Evolutionary conservation across 257 asterid genomes (phyloP), one percentile per base, ranked within the genome.

Genomic region (Lycium ferocissimum): DNA sequence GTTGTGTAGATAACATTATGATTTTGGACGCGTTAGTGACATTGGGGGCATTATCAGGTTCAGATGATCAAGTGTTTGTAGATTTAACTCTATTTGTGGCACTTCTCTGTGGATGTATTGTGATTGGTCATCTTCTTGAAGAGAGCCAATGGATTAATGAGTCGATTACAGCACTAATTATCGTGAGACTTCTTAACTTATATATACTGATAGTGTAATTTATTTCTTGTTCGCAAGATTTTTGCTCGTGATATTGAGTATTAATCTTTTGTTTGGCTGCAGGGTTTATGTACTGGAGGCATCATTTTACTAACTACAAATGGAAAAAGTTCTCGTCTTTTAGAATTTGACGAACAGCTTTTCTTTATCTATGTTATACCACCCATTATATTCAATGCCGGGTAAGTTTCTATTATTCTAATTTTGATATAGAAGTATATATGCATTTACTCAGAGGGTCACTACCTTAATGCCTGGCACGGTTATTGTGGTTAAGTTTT

Each of bases 311-410:
- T 93, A 62, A 75, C 82, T 76, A 90, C 94, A 9, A 83, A 85
- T 2, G 94, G 96, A 75, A 89, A 67, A 81, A 90, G 91, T 86
- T 94, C 98, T 0, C 86, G 90, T 33, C 20, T 93, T 9, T 80
- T 94, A 85, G 93, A 83, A 71, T 95, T 95, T 85, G 58, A 93
- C 53, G 98, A 91, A 83, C 91, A 92, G n/a, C 90, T 95, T 53
- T 94, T 95, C 86, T 95, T 95, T 70, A 92, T 92, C 43, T 95
- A 93, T 88, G 90, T 95, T 72, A 85, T 95, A 57, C 98, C 98
- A 4, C 96, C 98, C 56, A 95, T 95, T 85, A 94, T 95, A 67
- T 95, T 94, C 65, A 94, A 94, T 87, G 97, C 96, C 18, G 98
- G 97, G 98, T 91, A 56, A 87, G 91, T 59, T 82, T 83, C 59